Conservation (phyloP, 2,329 filamentous ascomycete species). For the Phaeoacremonium minimum region DNA sequence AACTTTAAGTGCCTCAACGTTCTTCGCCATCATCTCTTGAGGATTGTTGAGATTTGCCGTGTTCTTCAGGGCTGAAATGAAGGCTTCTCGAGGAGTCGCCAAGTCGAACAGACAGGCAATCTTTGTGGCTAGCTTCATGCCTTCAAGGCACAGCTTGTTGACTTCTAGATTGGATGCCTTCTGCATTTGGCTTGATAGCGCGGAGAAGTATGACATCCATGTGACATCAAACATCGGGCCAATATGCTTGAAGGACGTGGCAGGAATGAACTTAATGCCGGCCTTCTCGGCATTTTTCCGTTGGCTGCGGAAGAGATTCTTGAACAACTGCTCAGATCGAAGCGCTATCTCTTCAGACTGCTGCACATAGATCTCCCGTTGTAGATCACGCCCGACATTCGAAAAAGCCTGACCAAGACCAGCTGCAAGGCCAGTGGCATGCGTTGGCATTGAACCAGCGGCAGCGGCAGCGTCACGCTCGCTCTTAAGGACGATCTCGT, state of each 20-base stretch:
- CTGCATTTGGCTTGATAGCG: constrained; percentile 87
- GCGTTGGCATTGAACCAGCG: constrained; percentile 57
- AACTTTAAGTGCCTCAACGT: constrained; percentile 89
- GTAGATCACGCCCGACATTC: constrained; percentile 85
- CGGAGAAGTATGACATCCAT: constrained; percentile 99
- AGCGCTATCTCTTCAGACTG: constrained; percentile 88
- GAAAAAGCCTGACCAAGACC: constrained; percentile 85
- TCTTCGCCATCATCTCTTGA: constrained; percentile 92
- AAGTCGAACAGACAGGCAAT: constrained; percentile 93
- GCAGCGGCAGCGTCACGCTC: constrained; percentile 88
- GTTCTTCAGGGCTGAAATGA: constrained; percentile 87
- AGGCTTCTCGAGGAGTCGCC: constrained; percentile 88
- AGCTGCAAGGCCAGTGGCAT: constrained; percentile 68
- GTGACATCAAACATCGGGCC: constrained; percentile 98
- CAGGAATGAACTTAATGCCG: constrained; percentile 77
- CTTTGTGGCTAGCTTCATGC: constrained; percentile 87
- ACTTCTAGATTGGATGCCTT: constrained; percentile 90
- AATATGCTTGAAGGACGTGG: constrained; percentile 89
- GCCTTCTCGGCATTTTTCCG: constrained; percentile 70
- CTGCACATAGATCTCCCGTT: constrained; percentile 88
- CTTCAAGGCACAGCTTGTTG: constrained; percentile 88
- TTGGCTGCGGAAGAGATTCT: constrained; percentile 86
- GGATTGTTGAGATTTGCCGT: constrained; percentile 95
- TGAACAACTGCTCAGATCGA: constrained; percentile 79
- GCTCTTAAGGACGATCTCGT: constrained; percentile 92